Base-by-base conservation (phyloP, 2,329 filamentous ascomycete species). In the Davidsoniella australis region DNA sequence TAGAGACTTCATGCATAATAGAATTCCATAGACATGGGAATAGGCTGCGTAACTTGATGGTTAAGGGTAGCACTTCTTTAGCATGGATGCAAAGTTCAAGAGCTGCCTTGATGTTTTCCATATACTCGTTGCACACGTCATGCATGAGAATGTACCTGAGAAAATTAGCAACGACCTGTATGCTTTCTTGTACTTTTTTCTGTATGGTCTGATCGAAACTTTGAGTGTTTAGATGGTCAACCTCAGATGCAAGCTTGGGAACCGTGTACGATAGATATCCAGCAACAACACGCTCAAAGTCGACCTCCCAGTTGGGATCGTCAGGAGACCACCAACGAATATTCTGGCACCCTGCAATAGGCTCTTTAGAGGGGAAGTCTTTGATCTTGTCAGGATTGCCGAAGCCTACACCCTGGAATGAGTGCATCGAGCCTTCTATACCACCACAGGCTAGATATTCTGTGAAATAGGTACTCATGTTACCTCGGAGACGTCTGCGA, bases 401-500 rank as follows among this genome's bases (percentile, higher is more conserved):
- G 12, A 29, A 16, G 23, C 44, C 37, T 9, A 80, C 64, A 1
- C 81, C 72, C 23, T 66, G 74, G 57, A 88, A 93, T 55, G 69
- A 65, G 29, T 68, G 67, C 10, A 61, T 63, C 10, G 58, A 61
- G 6, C 72, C 67, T 41, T 86, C 79, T 39, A 98, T 73, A 3
- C 91, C 89, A 2, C 91, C 91, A 41, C 89, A 81, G 36, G 76
- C 72, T 51, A 96, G 74, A 59, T 91, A 94, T 55, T 83, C 84
- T 58, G 76, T 72, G 64, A 98, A 91, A 33, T 87, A 66, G 16
- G 72, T 67, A 4, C 68, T 62, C 20, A 78, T 77, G 3, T 76
- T 68, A 10, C 68, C 62, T 52, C 82, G 75, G 52, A 94, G 73
- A 55, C 84, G 87, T 29, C 88, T 82, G 43, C 80, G 82, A 36